These are phyloP conservation scores for Metarhizium robertsii DNA, from an alignment of 2,329 filamentous ascomycete species.

Conservation along the genomic window DNA sequence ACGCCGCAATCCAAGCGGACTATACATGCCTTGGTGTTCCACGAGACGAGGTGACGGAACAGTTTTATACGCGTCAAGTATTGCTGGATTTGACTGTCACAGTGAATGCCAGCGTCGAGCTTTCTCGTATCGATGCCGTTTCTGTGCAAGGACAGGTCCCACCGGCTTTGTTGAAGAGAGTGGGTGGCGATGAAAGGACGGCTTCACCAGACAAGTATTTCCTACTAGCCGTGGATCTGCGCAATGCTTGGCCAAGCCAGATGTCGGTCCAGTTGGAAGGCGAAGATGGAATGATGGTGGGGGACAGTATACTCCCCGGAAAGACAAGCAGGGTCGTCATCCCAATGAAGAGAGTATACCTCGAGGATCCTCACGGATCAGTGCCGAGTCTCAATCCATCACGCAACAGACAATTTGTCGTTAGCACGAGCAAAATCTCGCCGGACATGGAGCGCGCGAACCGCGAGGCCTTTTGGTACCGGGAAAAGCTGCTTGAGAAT, in stretches of 20 bases:
- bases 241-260: conserved; percentile 82
- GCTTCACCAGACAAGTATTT: conserved; percentile 56
- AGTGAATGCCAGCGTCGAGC: conserved; percentile 83
- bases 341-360: conserved; percentile 63
- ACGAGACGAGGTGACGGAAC: conserved; percentile 56
- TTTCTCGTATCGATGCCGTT: conserved; percentile 70
- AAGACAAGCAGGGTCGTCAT: conserved; percentile 68
- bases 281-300: conserved; percentile 37
- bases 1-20: conserved; percentile 72
- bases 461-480: conserved; percentile 85
- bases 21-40: conserved; percentile 73
- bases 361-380: conserved; percentile 66
- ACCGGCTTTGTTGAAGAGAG: conserved; percentile 44
- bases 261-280: conserved; percentile 56
- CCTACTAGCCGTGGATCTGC: conserved; percentile 71
- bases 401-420: conserved; percentile 85
- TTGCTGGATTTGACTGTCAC: conserved; percentile 76
- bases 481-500: conserved; percentile 66
- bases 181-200: conserved; percentile 22
- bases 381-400: conserved; percentile 75
- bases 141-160: conserved; percentile 63
- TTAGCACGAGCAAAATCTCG: conserved; percentile 69
- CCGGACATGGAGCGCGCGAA: conserved; percentile 70
- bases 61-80: conserved; percentile 78
- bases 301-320: conserved; percentile 53